Conservation (phyloP, 2,329 filamentous ascomycete genomes). For the Westerdykella aurantiaca region DNA sequence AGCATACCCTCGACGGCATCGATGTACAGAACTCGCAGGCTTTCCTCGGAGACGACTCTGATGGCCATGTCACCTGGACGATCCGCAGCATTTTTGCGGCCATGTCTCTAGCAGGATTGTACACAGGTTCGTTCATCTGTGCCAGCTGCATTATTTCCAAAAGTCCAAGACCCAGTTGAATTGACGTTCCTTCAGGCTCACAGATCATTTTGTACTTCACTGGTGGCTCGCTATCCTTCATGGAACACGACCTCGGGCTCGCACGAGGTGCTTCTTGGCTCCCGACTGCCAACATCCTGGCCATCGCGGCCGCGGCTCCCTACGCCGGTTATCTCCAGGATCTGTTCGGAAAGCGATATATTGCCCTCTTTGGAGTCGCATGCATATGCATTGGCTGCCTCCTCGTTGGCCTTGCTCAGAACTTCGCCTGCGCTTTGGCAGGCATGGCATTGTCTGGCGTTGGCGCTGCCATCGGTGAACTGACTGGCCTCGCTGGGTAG, state of each 20-base stretch:
- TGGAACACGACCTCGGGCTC: slow-evolving; percentile 22
- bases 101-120: slow-evolving; percentile 34
- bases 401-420: slow-evolving; percentile 25
- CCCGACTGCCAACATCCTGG: slow-evolving; percentile 32
- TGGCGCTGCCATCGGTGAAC: slow-evolving; percentile 31
- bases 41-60: slow-evolving; percentile 38
- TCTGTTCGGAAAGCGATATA: slow-evolving; percentile 33
- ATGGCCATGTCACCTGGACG: slow-evolving; percentile 37
- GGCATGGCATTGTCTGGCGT: slow-evolving; percentile 33
- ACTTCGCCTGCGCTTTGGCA: slow-evolving; percentile 30
- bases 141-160: background rate
- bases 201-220: slow-evolving; percentile 33
- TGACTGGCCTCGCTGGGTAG: slow-evolving; percentile 34
- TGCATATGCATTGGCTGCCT: slow-evolving; percentile 27
- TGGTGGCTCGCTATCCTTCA: slow-evolving; percentile 28
- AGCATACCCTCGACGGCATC: slow-evolving; percentile 24
- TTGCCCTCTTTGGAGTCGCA: slow-evolving; percentile 28
- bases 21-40: slow-evolving; percentile 34
- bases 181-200: slow-evolving; percentile 16
- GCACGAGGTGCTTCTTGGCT: slow-evolving; percentile 25
- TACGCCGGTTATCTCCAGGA: slow-evolving; percentile 35
- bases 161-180: background rate
- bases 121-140: slow-evolving; percentile 25
- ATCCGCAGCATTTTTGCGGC: slow-evolving; percentile 31
- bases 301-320: slow-evolving; percentile 29